Evolutionary conservation across 495 filamentous ascomycete species (phyloP), one percentile per base, ranked within the genome.

Genomic region (Xylaria nigripes): DNA sequence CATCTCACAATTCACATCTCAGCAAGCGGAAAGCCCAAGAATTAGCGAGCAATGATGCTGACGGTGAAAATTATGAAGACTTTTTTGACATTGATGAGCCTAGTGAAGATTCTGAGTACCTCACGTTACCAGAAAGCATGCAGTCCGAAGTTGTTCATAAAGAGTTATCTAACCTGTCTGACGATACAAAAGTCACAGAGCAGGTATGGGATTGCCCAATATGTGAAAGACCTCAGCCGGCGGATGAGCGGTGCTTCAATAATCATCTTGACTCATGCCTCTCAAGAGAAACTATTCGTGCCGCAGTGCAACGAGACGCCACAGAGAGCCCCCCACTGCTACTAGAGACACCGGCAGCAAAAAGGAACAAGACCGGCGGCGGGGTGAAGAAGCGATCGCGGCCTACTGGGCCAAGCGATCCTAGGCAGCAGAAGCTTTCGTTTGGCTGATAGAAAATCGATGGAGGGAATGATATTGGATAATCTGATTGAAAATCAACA

Each of bases 231-330:
- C 84, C 86, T 0, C 89, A 96, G 61, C 53, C 72, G 3, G 83
- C 90, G 0, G 80, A 90, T 56, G 89, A 96, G 65, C 75, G 76
- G 34, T 68, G 65, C 6, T 96, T 99, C 70, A 99, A 99, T 58
- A 84, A 86, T 47, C 94, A 99, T 68, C 86, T 99, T 44, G 94
- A 99, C 64, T 83, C 87, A 19, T 99, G 93, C 70, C 79, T 99
- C 7, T 96, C 90, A 2, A 73, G 82, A 43, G 81, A 85, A 65
- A 87, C 88, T 0, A 98, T 98, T 56, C 84, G 84, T 40, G 88
- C 96, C 62, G 86, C 80, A 0, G 83, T 86, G 6, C 82, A 86
- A 51, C 79, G 77, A 46, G 65, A 70, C 3, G 60, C 62, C 18
- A 60, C 58, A 19, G 47, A 41, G 24, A 48, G 21, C 23, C 54